Conservation (phyloP, 441 rosid species). For the Flueggea neowawraea region DNA sequence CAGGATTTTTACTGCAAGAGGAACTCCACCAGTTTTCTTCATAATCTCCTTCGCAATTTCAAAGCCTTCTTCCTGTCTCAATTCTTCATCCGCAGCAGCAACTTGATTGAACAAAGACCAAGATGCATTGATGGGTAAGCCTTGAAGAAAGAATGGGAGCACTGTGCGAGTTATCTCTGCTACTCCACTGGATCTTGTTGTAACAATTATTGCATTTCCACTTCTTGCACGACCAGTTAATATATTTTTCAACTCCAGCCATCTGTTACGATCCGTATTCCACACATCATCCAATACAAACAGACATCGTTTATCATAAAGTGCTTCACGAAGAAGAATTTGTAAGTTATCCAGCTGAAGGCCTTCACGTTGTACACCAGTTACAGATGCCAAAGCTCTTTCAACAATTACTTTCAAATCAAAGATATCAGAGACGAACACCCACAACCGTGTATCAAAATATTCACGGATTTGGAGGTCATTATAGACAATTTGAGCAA, state of each 20-base stretch:
- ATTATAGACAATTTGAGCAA: conserved; percentile 1
- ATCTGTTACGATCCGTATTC: conserved; percentile 7
- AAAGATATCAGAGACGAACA: background rate
- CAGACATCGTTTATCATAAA: conserved; percentile 3
- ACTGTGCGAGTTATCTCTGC: conserved; percentile 4
- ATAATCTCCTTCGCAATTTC: conserved; percentile 12
- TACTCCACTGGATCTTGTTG: conserved; percentile 13
- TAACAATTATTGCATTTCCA: conserved; percentile 24
- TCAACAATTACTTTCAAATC: background rate
- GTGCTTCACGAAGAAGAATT: background rate
- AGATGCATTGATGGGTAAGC: conserved; percentile 1
- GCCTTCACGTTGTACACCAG: background rate
- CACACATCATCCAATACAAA: conserved; percentile 27
- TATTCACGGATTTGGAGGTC: background rate
- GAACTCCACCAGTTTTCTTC: conserved; percentile 18
- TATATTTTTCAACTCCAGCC: conserved; percentile 2
- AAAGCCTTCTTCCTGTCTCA: no score
- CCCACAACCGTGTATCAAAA: background rate
- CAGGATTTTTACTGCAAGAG: conserved; percentile 19
- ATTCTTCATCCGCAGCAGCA: background rate
- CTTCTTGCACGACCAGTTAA: background rate
- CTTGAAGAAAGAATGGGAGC: conserved; percentile 7
- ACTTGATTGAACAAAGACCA: conserved; percentile 10
- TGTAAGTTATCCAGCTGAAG: background rate
- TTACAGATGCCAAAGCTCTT: background rate